A percentile compares a stretch with the other conserved stretches of the same genome.
Evolutionary conservation across 169 alveolate genomes (phyloP).

Genomic region (Babesia gibsoni): DNA sequence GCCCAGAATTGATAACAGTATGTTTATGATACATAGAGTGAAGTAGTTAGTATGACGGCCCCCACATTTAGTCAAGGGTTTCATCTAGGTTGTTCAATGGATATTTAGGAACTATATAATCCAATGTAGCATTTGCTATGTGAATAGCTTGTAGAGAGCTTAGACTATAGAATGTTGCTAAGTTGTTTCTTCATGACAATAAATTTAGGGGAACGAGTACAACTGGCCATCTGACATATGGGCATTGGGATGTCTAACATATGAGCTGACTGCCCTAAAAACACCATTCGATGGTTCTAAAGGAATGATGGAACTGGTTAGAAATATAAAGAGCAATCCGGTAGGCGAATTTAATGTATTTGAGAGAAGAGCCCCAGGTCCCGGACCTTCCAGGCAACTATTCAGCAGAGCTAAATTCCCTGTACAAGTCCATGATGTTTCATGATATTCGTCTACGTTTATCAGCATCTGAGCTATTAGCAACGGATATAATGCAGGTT

Average conservation of each 20-base stretch:
- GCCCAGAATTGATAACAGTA: constrained; percentile 96
- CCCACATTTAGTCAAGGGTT: too few relatives aligned
- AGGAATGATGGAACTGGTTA: constrained; percentile 75
- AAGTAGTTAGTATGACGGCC: too few relatives aligned
- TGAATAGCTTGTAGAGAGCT: too few relatives aligned
- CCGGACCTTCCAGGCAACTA: constrained; percentile 71
- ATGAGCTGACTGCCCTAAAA: constrained; percentile 75
- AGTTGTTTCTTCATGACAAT: too few relatives aligned
- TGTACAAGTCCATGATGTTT: constrained; percentile 73
- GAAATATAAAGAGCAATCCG: constrained; percentile 72
- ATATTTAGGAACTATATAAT: too few relatives aligned
- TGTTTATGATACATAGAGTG: too few relatives aligned
- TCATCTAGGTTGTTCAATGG: too few relatives aligned
- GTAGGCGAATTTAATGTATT: constrained; percentile 32
- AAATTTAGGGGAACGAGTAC: constrained; percentile 91
- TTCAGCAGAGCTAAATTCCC: constrained; percentile 68
- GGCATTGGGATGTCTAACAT: constrained; percentile 95
- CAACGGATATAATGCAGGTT: constrained; percentile 64
- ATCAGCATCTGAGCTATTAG: constrained; percentile 52
- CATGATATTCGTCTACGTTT: constrained; percentile 46
- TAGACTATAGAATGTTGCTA: too few relatives aligned
- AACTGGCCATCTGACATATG: constrained; percentile 98
- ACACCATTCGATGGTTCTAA: constrained; percentile 85
- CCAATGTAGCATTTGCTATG: too few relatives aligned
- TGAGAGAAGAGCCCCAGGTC: constrained; percentile 29